A percentile compares a stretch with the other conserved stretches of the same genome.
Evolutionary conservation across 1,284 basidiomycete species (phyloP).

Genomic region (Ceratobasidium sp.): DNA sequence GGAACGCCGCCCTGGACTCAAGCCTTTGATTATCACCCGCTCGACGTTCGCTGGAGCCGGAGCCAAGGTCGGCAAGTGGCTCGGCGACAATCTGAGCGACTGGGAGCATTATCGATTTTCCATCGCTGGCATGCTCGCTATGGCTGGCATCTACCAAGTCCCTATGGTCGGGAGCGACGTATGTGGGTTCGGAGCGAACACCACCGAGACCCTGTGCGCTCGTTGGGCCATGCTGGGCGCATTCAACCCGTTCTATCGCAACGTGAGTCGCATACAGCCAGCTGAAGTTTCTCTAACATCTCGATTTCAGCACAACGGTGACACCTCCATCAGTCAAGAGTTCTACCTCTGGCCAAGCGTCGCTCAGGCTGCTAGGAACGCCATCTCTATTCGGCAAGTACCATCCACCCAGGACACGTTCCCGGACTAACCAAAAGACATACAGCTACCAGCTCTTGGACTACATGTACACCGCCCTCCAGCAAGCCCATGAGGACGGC

Average conservation of each 20-base stretch:
- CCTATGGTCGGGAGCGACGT: constrained; percentile 76
- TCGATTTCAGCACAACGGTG: constrained; percentile 61
- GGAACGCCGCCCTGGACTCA: constrained; percentile 63
- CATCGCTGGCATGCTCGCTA: constrained; percentile 68
- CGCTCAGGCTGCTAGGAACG: constrained; percentile 66
- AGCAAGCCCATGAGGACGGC: constrained; percentile 63
- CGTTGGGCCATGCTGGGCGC: constrained; percentile 73
- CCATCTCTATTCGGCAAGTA: constrained; percentile 62
- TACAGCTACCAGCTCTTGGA: constrained; percentile 56
- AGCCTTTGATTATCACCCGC: constrained; percentile 72
- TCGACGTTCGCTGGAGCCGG: constrained; percentile 76
- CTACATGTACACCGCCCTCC: constrained; percentile 76
- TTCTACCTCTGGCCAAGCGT: constrained; percentile 71
- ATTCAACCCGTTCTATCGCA: constrained; percentile 75
- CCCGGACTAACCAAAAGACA: background rate
- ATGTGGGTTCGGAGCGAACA: constrained; percentile 58
- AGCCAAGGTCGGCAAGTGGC: constrained; percentile 69
- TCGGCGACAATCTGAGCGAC: constrained; percentile 62
- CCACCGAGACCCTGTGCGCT: constrained; percentile 68
- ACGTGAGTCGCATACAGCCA: constrained; percentile 53
- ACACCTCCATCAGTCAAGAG: constrained; percentile 65
- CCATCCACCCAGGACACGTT: background rate
- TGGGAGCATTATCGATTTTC: constrained; percentile 51
- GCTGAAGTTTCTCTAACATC: constrained; percentile 20
- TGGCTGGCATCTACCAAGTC: constrained; percentile 68